Base-by-base conservation (phyloP, 352 stramenopile genomes). In the Phytophthora lateralis region DNA sequence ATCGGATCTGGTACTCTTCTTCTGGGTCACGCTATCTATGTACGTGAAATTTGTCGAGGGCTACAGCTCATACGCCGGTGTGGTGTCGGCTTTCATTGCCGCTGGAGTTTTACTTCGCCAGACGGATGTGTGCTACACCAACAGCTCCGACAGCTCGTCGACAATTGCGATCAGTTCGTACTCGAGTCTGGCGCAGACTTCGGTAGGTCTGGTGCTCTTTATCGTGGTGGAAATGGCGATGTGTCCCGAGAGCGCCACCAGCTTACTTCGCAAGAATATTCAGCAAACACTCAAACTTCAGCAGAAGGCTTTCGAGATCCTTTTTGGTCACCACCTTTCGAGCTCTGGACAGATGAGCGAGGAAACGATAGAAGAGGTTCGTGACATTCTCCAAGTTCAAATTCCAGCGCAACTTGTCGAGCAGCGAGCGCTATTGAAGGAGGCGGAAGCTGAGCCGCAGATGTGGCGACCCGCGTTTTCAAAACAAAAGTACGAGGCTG, bases 401-500 rank as follows among this genome's bases (percentile, higher is more conserved):
- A 71, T 91, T 11, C 79, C 85, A 1, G 71, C 64, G 10, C 51
- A 88, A 3, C 69, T 93, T 14, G 80, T 69, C 0, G 78, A 91
- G 46, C 82, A 93, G 38, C 54, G 74, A 20, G 72, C 75, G 37
- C 54, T 95, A n/a, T 54, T 95, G 9, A 57, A 58, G 2, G 86
- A 95, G 51, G 84, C 82, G 0, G 75, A 80, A 55, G 64, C 66
- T 1, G 86, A 95, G 49, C 86, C 86, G 6, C 62, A 75, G 38
- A 54, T 95, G 47, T 95, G 86, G 86, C 70, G 78, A 11, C 86
- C 82, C 0, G 37, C 66, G 12, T 95, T 95, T 38, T 95, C 86
- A 2, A 73, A 72, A 26, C 66, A 85, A 29, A 95, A 95, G 62
- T 95, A 95, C 60, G 71, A 89, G 37, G 49, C 62, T 0, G 79